phyloP scores from a whole-genome alignment of 345 rosid species.

The Bruguiera sexangula region DNA sequence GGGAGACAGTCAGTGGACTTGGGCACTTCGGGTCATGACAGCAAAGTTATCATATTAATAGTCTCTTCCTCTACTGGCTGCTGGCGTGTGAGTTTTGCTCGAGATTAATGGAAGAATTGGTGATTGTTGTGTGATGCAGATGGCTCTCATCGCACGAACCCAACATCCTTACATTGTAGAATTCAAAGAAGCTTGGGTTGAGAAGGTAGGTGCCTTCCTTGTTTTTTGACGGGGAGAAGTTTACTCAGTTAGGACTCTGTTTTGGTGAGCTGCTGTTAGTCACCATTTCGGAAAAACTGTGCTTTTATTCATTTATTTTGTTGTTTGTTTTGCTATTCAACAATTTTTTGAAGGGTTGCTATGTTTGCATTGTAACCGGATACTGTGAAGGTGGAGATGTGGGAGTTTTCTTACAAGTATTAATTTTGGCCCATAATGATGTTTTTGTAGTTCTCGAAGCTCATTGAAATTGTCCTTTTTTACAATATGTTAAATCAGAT shows the following conservation, averaged over 20 bases:
- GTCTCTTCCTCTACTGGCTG: background rate
- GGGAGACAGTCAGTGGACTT: too few species aligned
- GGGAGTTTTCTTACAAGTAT: slow-evolving; percentile 44
- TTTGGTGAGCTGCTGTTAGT: background rate
- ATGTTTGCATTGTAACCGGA: slow-evolving; percentile 96
- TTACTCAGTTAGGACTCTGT: background rate
- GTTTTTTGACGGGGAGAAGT: too few species aligned
- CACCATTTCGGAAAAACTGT: background rate
- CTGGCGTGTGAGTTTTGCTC: too few species aligned
- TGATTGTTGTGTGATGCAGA: slow-evolving; percentile 37
- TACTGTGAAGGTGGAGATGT: slow-evolving; percentile 99
- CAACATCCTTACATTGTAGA: slow-evolving; percentile 93
- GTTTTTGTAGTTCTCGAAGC: background rate
- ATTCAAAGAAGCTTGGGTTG: slow-evolving; percentile 99
- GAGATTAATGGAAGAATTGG: background rate
- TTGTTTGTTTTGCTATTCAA: background rate
- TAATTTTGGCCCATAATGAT: slow-evolving; percentile 10
- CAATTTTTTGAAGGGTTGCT: slow-evolving; percentile 64
- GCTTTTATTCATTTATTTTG: background rate
- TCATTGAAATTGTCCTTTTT: background rate
- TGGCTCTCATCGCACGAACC: slow-evolving; percentile 84
- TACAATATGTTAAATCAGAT: slow-evolving; percentile 62
- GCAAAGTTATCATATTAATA: too few species aligned
- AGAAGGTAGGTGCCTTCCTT: slow-evolving; percentile 46
- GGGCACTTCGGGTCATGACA: too few species aligned